Percentiles rank a stretch among this genome's conserved stretches.
Evolutionary conservation across 177 flowering plant genomes (phyloP).

Genomic region (Vitis hybrid): DNA sequence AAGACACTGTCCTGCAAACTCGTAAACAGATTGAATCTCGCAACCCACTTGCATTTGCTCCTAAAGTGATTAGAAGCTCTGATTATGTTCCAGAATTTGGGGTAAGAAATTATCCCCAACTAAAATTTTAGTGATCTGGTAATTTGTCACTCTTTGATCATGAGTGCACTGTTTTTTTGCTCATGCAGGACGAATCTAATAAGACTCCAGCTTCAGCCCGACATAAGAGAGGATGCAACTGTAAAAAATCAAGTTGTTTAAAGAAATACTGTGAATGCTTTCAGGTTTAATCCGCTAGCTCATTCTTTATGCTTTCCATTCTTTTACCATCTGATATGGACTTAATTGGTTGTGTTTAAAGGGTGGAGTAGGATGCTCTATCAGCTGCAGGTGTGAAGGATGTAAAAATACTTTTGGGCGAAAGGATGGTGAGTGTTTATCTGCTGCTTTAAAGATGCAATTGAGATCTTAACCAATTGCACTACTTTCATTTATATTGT

Average conservation of each 20-base stretch:
- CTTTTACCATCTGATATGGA: constrained; percentile 18
- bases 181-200: constrained; percentile 63
- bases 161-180: not conserved
- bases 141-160: not conserved
- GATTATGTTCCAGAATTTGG: constrained; percentile 46
- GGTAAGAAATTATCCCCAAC: constrained; percentile 38
- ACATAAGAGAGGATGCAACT: constrained; percentile 94
- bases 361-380: constrained; percentile 97
- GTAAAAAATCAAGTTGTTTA: constrained; percentile 89
- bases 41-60: constrained; percentile 53
- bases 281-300: constrained; percentile 51
- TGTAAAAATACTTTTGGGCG: constrained; percentile 83
- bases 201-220: constrained; percentile 92
- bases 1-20: constrained; percentile 38
- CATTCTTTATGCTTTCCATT: constrained; percentile 1
- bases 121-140: not conserved
- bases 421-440: constrained; percentile 67
- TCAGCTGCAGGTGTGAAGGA: constrained; percentile 87
- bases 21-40: constrained; percentile 49
- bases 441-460: not conserved
- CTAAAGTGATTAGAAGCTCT: constrained; percentile 37
- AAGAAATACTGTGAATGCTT: constrained; percentile 98
- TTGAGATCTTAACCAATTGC: not conserved
- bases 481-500: not conserved
- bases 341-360: constrained; percentile 20